These are phyloP conservation scores for Volvariella surrecta DNA, from an alignment of 1,284 basidiomycete genomes.

Conservation along the genomic window DNA sequence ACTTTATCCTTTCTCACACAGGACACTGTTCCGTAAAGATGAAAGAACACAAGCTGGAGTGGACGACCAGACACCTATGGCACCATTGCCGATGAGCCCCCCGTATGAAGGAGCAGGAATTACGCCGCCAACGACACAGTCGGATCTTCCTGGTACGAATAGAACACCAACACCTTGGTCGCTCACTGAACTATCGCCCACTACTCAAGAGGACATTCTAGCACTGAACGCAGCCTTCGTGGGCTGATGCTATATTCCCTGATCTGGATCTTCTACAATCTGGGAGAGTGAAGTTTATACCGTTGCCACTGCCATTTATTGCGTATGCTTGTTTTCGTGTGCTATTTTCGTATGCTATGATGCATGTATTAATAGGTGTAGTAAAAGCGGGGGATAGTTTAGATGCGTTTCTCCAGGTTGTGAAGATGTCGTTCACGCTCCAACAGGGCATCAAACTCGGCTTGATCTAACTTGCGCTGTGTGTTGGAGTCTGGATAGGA, in stretches of 20 bases:
- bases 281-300: too few relatives aligned
- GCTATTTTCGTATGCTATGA: not conserved
- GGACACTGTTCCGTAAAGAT: slow-evolving; percentile 49
- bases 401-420: slow-evolving; percentile 8
- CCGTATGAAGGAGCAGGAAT: slow-evolving; percentile 18
- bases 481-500: slow-evolving; percentile 6
- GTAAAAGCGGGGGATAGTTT: not conserved
- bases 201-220: too few relatives aligned
- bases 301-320: too few relatives aligned
- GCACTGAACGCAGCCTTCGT: too few relatives aligned
- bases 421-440: slow-evolving; percentile 42
- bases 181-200: too few relatives aligned
- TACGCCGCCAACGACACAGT: not conserved
- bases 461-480: slow-evolving; percentile 37
- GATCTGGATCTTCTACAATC: too few relatives aligned
- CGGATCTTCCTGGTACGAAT: slow-evolving; percentile 2
- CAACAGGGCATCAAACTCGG: slow-evolving; percentile 47
- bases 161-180: slow-evolving; percentile 11
- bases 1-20: slow-evolving; percentile 69
- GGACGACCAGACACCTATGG: slow-evolving; percentile 23
- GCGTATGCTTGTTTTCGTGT: too few relatives aligned
- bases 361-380: not conserved
- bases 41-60: slow-evolving; percentile 14
- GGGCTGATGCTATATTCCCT: too few relatives aligned
- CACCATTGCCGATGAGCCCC: slow-evolving; percentile 30